These are phyloP conservation scores for Massospora cicadina DNA, from an alignment of 371 early-diverging fungal species.

Conservation along the genomic window DNA sequence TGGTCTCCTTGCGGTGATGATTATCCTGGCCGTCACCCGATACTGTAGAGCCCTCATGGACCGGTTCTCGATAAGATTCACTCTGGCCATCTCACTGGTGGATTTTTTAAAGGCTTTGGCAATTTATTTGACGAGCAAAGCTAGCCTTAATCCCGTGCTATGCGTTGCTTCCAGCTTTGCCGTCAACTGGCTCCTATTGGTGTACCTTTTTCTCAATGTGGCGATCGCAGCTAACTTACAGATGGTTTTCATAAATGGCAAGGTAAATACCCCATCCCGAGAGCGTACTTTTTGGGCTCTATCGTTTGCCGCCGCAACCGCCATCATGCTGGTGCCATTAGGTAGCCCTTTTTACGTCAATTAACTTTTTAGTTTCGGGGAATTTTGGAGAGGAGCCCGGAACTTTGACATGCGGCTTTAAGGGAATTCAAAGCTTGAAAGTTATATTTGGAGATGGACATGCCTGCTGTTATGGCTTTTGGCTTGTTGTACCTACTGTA, in stretches of 20 bases:
- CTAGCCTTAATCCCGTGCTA: background rate
- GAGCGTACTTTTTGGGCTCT: background rate
- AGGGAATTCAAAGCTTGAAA: background rate
- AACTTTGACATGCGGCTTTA: background rate
- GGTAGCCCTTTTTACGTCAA: background rate
- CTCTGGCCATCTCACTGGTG: slow-evolving; percentile 1
- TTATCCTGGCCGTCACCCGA: background rate
- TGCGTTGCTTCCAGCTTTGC: background rate
- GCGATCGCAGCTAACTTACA: slow-evolving; percentile 2
- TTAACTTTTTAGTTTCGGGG: background rate
- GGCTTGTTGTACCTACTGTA: background rate
- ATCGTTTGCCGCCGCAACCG: background rate
- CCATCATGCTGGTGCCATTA: background rate
- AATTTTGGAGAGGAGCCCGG: background rate
- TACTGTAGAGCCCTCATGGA: background rate
- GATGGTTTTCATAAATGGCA: background rate
- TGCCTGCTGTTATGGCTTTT: background rate
- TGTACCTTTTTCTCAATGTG: slow-evolving; percentile 5
- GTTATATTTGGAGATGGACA: background rate
- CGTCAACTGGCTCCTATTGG: background rate
- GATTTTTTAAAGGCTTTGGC: slow-evolving; percentile 1
- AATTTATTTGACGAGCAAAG: background rate
- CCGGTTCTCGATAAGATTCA: background rate
- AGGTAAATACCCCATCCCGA: background rate
- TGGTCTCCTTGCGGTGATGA: background rate